These are phyloP conservation scores for Yarrowia keelungensis DNA, from an alignment of 805 yeast species.

Conservation along the genomic window DNA sequence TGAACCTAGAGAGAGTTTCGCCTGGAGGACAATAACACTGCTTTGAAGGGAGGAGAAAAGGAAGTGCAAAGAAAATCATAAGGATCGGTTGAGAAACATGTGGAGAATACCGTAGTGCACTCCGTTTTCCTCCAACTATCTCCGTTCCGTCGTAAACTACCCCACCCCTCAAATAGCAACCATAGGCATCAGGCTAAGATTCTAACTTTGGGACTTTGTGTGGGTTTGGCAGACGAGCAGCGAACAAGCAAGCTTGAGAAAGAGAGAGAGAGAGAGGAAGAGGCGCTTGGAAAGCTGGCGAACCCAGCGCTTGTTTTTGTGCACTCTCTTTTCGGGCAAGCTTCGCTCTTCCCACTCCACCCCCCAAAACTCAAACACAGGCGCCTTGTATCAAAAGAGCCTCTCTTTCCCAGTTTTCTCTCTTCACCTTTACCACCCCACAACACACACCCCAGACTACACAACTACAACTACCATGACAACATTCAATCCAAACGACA, in stretches of 20 bases:
- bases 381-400: slow-evolving; percentile 13
- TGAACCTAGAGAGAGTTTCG: not conserved
- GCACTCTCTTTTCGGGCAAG: too few relatives aligned
- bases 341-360: not conserved
- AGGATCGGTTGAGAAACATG: too few relatives aligned
- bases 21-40: not conserved
- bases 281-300: not conserved
- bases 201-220: not conserved
- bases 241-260: slow-evolving; percentile 1
- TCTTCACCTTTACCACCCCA: not conserved
- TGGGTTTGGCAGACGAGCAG: slow-evolving; percentile 22
- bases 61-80: too few relatives aligned
- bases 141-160: not conserved
- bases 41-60: too few relatives aligned
- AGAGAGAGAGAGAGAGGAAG: not conserved
- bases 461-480: slow-evolving; percentile 8
- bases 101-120: too few relatives aligned
- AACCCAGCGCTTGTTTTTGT: not conserved
- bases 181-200: slow-evolving; percentile 4
- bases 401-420: not conserved
- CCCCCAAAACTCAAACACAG: not conserved
- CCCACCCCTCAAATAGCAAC: not conserved
- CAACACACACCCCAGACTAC: not conserved
- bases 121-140: too few relatives aligned
- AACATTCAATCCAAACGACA: slow-evolving; percentile 6